phyloP scores from a whole-genome alignment of 495 filamentous ascomycete genomes.

The Lophium mytilinum region DNA sequence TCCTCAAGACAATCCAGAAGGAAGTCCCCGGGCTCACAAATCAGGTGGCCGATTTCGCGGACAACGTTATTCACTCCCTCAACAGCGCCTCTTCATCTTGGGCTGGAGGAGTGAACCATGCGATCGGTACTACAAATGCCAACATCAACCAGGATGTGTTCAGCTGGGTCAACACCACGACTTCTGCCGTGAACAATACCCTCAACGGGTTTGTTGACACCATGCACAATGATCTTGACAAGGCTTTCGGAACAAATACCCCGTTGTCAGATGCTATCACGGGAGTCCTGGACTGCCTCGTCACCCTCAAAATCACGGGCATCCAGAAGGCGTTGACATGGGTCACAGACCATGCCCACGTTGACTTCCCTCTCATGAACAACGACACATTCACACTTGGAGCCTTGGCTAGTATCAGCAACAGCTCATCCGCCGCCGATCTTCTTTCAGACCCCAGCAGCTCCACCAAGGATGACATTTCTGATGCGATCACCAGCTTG shows the following conservation, averaged over 20 bases:
- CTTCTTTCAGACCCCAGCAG: slow-evolving; percentile 68
- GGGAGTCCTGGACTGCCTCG: slow-evolving; percentile 48
- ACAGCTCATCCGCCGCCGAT: slow-evolving; percentile 45
- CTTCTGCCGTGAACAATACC: slow-evolving; percentile 72
- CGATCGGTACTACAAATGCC: slow-evolving; percentile 55
- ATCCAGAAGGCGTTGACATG: slow-evolving; percentile 82
- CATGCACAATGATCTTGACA: slow-evolving; percentile 61
- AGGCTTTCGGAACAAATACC: slow-evolving; percentile 67
- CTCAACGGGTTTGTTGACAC: slow-evolving; percentile 72
- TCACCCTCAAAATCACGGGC: slow-evolving; percentile 36
- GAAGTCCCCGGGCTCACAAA: slow-evolving; percentile 66
- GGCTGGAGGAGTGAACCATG: slow-evolving; percentile 67
- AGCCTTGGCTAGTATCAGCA: slow-evolving; percentile 52
- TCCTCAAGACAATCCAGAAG: slow-evolving; percentile 64
- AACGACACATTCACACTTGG: slow-evolving; percentile 80
- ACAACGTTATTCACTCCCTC: slow-evolving; percentile 64
- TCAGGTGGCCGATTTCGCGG: slow-evolving; percentile 75
- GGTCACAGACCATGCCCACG: slow-evolving; percentile 76
- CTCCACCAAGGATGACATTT: slow-evolving; percentile 70
- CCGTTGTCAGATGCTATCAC: slow-evolving; percentile 62
- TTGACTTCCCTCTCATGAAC: slow-evolving; percentile 68
- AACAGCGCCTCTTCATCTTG: slow-evolving; percentile 67
- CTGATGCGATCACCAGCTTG: slow-evolving; percentile 60
- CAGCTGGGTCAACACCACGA: slow-evolving; percentile 81
- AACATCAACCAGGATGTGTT: slow-evolving; percentile 79